A percentile compares a stretch with the other conserved stretches of the same genome.
Conservation (phyloP, 2,329 filamentous ascomycete species). For the Pseudogymnoascus sp. region DNA sequence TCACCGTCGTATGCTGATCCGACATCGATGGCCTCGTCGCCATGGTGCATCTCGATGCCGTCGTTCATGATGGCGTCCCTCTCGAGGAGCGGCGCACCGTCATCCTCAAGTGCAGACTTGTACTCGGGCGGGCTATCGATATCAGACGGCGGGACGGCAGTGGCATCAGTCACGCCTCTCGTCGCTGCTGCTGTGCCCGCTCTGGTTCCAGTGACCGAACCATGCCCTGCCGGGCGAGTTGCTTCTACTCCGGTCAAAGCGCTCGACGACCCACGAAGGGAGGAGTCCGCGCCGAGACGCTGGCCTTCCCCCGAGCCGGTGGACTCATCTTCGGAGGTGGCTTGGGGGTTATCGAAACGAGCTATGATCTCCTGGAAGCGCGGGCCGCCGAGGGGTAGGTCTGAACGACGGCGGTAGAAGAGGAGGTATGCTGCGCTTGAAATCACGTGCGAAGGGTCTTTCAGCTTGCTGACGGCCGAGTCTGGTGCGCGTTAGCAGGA, state of each 20-base stretch:
- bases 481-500: constrained; percentile 51
- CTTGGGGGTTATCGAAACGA: constrained; percentile 47
- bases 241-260: constrained; percentile 70
- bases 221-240: constrained; percentile 60
- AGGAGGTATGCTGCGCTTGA: constrained; percentile 80
- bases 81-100: constrained; percentile 16
- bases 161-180: not conserved
- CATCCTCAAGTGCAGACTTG: constrained; percentile 19
- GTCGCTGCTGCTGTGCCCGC: constrained; percentile 17
- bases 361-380: constrained; percentile 64
- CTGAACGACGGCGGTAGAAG: constrained; percentile 86
- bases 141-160: not conserved
- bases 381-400: constrained; percentile 68
- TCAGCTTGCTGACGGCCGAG: constrained; percentile 58
- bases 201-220: constrained; percentile 33
- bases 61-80: constrained; percentile 18
- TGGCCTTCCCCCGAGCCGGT: constrained; percentile 68
- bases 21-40: constrained; percentile 25
- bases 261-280: constrained; percentile 86
- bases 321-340: constrained; percentile 39
- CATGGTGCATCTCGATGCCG: constrained; percentile 14
- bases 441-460: constrained; percentile 55
- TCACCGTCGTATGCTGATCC: not conserved
- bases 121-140: constrained; percentile 20
- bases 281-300: constrained; percentile 78